Evolutionary conservation across 2,329 filamentous ascomycete genomes (phyloP).

Genomic region (Fusarium coicis): DNA sequence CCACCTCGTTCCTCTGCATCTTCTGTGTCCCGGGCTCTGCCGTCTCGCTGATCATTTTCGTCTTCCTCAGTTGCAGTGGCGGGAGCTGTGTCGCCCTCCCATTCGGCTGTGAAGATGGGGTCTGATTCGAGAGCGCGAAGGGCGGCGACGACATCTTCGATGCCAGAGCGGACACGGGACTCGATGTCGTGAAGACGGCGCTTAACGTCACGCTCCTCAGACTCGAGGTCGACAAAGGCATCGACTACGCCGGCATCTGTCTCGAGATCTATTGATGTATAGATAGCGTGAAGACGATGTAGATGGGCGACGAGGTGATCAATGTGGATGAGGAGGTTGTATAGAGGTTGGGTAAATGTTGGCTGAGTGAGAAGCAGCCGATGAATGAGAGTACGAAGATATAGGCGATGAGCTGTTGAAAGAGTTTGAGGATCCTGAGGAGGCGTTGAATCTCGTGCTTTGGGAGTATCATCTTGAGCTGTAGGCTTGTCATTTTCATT

Average conservation of each 20-base stretch:
- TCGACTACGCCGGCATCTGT: slow-evolving; percentile 84
- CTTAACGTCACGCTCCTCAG: slow-evolving; percentile 77
- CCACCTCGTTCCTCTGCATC: slow-evolving; percentile 46
- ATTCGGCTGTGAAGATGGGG: slow-evolving; percentile 56
- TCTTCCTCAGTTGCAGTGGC: slow-evolving; percentile 18
- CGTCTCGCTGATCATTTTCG: slow-evolving; percentile 15
- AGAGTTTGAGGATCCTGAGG: slow-evolving; percentile 85
- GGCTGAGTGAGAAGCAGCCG: slow-evolving; percentile 73
- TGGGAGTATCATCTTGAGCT: slow-evolving; percentile 34
- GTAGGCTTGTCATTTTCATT: slow-evolving; percentile 16
- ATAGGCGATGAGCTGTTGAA: slow-evolving; percentile 80
- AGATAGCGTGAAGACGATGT: slow-evolving; percentile 78
- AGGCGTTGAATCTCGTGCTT: slow-evolving; percentile 36
- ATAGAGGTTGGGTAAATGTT: slow-evolving; percentile 72
- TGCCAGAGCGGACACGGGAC: slow-evolving; percentile 71
- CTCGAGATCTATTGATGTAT: slow-evolving; percentile 82
- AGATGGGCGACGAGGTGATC: slow-evolving; percentile 85
- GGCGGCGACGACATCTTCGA: slow-evolving; percentile 73
- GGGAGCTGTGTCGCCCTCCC: slow-evolving; percentile 50
- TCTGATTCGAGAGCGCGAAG: slow-evolving; percentile 59
- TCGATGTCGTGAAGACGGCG: slow-evolving; percentile 73
- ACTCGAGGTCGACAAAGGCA: slow-evolving; percentile 74
- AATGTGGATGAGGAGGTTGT: slow-evolving; percentile 75
- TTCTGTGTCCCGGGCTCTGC: slow-evolving; percentile 53
- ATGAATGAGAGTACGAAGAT: slow-evolving; percentile 75